Evolutionary conservation across 306 rosid genomes (phyloP).

Genomic region (Lithocarpus polystachyus): DNA sequence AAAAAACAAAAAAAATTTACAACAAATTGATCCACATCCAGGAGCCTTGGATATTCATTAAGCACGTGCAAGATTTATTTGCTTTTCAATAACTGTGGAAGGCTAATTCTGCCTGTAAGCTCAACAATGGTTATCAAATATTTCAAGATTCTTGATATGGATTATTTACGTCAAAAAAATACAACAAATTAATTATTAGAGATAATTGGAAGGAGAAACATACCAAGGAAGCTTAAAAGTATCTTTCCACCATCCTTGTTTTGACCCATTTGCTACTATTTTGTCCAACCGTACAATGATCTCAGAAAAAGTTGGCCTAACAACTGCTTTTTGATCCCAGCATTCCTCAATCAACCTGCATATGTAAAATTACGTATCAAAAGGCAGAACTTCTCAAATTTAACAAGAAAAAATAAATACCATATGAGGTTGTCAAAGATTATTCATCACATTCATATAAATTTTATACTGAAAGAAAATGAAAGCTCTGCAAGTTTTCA

Average conservation of each 20-base stretch:
- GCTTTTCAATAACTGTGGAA: not conserved
- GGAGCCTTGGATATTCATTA: not conserved
- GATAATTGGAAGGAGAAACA: conserved; percentile 24
- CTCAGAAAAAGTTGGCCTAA: conserved; percentile 90
- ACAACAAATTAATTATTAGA: not conserved
- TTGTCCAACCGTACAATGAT: conserved; percentile 73
- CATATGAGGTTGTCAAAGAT: not conserved
- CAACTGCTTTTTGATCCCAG: conserved; percentile 77
- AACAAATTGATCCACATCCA: not conserved
- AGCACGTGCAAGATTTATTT: not conserved
- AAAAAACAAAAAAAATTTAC: not conserved
- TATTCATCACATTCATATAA: not conserved
- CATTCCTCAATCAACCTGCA: conserved; percentile 94
- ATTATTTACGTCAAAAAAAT: conserved; percentile 10
- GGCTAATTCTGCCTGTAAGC: not conserved
- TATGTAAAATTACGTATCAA: not conserved
- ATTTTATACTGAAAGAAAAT: not conserved
- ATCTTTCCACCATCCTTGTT: conserved; percentile 99
- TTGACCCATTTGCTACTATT: conserved; percentile 82
- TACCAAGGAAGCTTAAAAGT: conserved; percentile 98
- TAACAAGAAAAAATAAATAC: not conserved
- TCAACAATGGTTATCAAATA: conserved; percentile 6
- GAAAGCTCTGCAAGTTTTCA: not conserved
- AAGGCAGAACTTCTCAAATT: not conserved
- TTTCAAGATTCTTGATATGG: not conserved